These are phyloP conservation scores for Coffea canephora DNA, from an alignment of 257 asterid genomes.

Conservation along the genomic window DNA sequence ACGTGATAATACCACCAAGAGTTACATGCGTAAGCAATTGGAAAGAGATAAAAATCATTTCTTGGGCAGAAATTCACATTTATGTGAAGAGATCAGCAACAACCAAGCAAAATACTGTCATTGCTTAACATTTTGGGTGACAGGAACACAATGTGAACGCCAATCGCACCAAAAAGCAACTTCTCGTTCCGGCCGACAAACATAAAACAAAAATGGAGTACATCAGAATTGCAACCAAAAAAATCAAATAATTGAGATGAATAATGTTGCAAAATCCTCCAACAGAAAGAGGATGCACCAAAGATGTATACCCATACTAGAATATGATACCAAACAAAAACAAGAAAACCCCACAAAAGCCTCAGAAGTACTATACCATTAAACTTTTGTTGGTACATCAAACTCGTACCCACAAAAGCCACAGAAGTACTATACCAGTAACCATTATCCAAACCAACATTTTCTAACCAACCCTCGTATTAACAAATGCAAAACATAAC, in stretches of 20 bases:
- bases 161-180: too few species aligned
- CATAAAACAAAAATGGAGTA: background rate
- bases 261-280: background rate
- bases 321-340: background rate
- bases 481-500: background rate
- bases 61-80: conserved; percentile 7
- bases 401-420: background rate
- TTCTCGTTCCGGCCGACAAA: background rate
- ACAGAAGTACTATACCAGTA: background rate
- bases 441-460: conserved; percentile 2
- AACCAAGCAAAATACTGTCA: background rate
- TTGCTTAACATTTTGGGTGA: background rate
- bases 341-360: background rate
- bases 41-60: background rate
- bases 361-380: background rate
- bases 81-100: conserved; percentile 6
- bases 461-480: conserved; percentile 1
- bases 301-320: background rate
- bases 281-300: background rate
- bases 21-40: background rate
- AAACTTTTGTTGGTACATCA: too few species aligned
- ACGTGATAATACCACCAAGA: background rate
- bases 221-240: background rate
- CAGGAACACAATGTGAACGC: background rate
- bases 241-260: too few species aligned